These are phyloP conservation scores for Lasiosphaeriaceae sp. DNA, from an alignment of 495 filamentous ascomycete species.

Conservation along the genomic window DNA sequence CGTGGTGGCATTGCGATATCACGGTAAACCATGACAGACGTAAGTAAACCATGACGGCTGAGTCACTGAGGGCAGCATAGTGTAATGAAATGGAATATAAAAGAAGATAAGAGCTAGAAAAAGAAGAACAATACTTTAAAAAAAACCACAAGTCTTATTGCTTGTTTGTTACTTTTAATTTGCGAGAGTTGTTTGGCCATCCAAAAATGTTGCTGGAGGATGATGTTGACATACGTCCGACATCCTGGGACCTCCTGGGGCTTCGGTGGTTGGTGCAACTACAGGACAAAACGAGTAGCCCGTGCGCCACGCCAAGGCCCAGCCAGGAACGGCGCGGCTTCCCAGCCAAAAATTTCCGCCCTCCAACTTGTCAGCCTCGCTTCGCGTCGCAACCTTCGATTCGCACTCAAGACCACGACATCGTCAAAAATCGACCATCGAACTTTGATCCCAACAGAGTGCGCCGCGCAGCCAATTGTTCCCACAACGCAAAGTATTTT, in stretches of 20 bases:
- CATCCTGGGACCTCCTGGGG: too few relatives aligned
- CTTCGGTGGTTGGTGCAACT: background rate
- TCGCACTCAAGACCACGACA: background rate
- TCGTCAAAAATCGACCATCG: background rate
- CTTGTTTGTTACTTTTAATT: too few relatives aligned
- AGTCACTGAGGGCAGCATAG: too few relatives aligned
- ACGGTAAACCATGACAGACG: background rate
- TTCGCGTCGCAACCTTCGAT: slow-evolving; percentile 14
- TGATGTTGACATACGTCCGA: too few relatives aligned
- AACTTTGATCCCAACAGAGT: background rate
- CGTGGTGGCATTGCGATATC: background rate
- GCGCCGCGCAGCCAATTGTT: background rate
- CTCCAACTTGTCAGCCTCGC: slow-evolving; percentile 8
- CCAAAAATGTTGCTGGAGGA: too few relatives aligned
- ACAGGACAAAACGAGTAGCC: background rate
- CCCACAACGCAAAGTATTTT: background rate
- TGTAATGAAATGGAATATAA: too few relatives aligned
- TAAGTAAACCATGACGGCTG: too few relatives aligned
- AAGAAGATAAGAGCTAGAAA: too few relatives aligned
- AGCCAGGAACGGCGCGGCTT: background rate
- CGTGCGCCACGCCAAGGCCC: slow-evolving; percentile 9
- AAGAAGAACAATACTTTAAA: too few relatives aligned
- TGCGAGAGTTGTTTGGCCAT: too few relatives aligned
- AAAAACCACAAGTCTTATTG: too few relatives aligned
- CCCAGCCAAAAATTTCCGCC: slow-evolving; percentile 13